Evolutionary conservation across 2,329 filamentous ascomycete species (phyloP).

Genomic region (Gyromitra esculenta): DNA sequence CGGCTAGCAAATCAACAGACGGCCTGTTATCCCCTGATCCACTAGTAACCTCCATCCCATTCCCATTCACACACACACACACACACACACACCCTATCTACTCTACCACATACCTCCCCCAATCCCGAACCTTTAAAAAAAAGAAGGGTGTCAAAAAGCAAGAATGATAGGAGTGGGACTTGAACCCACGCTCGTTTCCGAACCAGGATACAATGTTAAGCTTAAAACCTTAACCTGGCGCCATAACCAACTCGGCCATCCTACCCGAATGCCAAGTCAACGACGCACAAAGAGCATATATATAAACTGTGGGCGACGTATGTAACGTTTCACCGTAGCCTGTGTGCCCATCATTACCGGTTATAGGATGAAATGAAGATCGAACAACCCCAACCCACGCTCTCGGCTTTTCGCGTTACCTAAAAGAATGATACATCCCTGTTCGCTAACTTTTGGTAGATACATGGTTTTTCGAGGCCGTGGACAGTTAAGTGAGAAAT

Average conservation of each 20-base stretch:
- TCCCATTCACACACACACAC: too few species aligned
- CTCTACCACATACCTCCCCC: neutral
- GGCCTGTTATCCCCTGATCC: too few species aligned
- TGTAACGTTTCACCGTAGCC: neutral
- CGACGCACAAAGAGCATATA: too few species aligned
- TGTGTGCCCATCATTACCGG: neutral
- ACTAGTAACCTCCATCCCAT: too few species aligned
- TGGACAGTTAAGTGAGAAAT: too few species aligned
- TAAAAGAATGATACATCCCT: too few species aligned
- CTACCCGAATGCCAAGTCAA: slow-evolving; percentile 60
- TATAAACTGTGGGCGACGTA: too few species aligned
- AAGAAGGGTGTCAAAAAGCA: slow-evolving; percentile 2
- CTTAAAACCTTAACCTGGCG: slow-evolving; percentile 51
- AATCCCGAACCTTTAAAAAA: neutral
- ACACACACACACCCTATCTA: neutral
- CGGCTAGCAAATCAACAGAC: too few species aligned
- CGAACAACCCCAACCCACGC: neutral
- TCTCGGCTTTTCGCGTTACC: neutral
- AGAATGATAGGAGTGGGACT: slow-evolving; percentile 52
- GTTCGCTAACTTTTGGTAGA: too few species aligned
- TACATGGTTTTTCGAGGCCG: too few species aligned
- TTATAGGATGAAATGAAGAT: neutral
- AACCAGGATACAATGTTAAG: slow-evolving; percentile 52
- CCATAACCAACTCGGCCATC: slow-evolving; percentile 54
- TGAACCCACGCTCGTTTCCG: slow-evolving; percentile 54